A percentile compares a stretch with the other conserved stretches of the same genome.
Conservation (phyloP, 2,329 filamentous ascomycete species). For the Xylariaceae sp. region DNA sequence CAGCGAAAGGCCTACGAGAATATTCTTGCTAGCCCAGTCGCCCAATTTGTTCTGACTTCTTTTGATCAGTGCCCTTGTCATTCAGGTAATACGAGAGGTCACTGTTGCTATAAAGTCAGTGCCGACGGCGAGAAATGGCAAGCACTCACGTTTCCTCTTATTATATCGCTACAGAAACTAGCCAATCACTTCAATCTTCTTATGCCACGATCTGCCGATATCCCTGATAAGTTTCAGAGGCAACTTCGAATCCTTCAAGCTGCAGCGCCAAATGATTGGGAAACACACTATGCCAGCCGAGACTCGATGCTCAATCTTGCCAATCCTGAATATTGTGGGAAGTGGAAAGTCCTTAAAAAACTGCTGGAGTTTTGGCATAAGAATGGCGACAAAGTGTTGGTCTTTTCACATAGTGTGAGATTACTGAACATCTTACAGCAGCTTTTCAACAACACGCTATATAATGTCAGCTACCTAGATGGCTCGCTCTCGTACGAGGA, state of each 20-base stretch:
- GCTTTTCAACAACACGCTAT: conserved; percentile 86
- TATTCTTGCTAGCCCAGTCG: conserved; percentile 75
- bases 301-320: conserved; percentile 83
- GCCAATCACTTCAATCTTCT: conserved; percentile 92
- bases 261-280: conserved; percentile 78
- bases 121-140: conserved; percentile 73
- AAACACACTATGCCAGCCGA: conserved; percentile 73
- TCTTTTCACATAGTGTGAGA: conserved; percentile 92
- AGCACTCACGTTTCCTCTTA: conserved; percentile 81
- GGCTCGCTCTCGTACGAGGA: conserved; percentile 85
- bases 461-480: conserved; percentile 90
- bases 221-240: conserved; percentile 75
- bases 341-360: conserved; percentile 91
- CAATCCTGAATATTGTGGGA: conserved; percentile 92
- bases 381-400: conserved; percentile 90
- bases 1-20: conserved; percentile 85
- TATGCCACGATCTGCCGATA: conserved; percentile 71
- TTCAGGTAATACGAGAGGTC: conserved; percentile 75
- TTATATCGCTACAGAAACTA: conserved; percentile 83
- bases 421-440: conserved; percentile 83
- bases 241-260: conserved; percentile 76
- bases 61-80: conserved; percentile 73
- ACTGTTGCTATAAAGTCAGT: conserved; percentile 74
- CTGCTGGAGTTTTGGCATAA: conserved; percentile 88
- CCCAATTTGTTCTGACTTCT: conserved; percentile 71